Evolutionary conservation across 2,329 filamentous ascomycete species (phyloP), one percentile per base, ranked within the genome.

Genomic region (Dactylellina leptospora): DNA sequence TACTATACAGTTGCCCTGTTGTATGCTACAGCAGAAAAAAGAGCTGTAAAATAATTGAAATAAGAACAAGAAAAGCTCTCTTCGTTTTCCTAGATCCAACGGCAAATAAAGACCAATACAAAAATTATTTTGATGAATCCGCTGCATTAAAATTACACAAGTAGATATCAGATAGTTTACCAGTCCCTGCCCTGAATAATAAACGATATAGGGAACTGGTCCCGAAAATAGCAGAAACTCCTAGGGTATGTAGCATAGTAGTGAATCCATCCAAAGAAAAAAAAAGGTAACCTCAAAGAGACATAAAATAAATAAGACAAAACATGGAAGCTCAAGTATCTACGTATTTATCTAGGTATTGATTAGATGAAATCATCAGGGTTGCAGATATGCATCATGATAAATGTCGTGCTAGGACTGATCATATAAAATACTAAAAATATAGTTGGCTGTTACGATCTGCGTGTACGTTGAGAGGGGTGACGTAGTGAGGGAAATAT

Each of bases 401-500:
- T 18, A 60, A 9, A 60, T 54, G 16, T 28, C 33, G 27, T 64
- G 20, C n/a, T 18, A 55, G 25, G 30, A 36, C 23, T 30, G 9
- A 22, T 30, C 25, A 11, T 16, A 28, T 16, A 8, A 10, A 28
- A 25, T 9, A 23, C 20, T 53, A 63, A 36, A 58, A 71, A 36
- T 71, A 71, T 51, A 71, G 28, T 4, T 56, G 58, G 27, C 40
- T 62, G 23, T 61, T 69, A 18, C 66, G 58, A 30, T 71, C 66
- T 16, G 64, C 48, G 20, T 71, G 66, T 20, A 71, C 66, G 59
- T 59, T 71, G 27, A 71, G 44, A 30, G 66, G 11, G 5, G 66
- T 71, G 20, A 71, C 66, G 36, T 71, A 71, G 33, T 71, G 66
- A 13, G 66, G 66, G 44, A 58, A 71, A 22, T 71, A 71, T 30